Evolutionary conservation across 192 early-diverging fungal genomes (phyloP).

Genomic region (Mycoemilia scoparia): DNA sequence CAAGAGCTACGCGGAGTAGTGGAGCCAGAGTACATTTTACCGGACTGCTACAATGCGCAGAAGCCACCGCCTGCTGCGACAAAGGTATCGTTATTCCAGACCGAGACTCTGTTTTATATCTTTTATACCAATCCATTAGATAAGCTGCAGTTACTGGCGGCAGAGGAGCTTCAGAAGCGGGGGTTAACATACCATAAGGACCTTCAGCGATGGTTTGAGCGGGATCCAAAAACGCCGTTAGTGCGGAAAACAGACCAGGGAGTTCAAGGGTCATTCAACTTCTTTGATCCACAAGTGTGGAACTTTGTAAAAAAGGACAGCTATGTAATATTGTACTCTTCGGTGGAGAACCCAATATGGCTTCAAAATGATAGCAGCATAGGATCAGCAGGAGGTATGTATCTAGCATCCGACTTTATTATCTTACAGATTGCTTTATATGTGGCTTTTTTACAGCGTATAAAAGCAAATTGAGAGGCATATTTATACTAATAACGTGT

Average conservation of each 20-base stretch:
- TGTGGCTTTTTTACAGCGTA: no score
- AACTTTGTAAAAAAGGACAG: constrained; percentile 78
- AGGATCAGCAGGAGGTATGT: no score
- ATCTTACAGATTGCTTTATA: no score
- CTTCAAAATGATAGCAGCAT: no score
- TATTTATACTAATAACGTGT: no score
- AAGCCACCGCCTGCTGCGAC: constrained; percentile 49
- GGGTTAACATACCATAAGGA: constrained; percentile 97
- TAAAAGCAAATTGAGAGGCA: no score
- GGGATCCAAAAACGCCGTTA: constrained; percentile 40
- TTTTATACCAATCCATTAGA: constrained; percentile 96
- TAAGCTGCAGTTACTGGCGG: constrained; percentile 75
- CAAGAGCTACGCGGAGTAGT: constrained; percentile 39
- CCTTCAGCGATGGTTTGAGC: constrained; percentile 76
- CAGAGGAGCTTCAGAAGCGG: constrained; percentile 82
- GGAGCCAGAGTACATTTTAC: constrained; percentile 72
- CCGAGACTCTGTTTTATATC: constrained; percentile 94
- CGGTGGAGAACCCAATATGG: constrained; percentile 71
- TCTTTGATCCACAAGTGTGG: constrained; percentile 87
- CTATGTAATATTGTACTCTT: constrained; percentile 70
- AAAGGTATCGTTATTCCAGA: constrained; percentile 53
- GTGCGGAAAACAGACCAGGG: constrained; percentile 37
- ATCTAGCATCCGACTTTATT: no score
- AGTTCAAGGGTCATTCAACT: constrained; percentile 75
- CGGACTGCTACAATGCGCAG: constrained; percentile 67